Percentiles rank a stretch among this genome's conserved stretches.
Evolutionary conservation across 306 rosid species (phyloP).

Genomic region (Acacia melanoxylon): DNA sequence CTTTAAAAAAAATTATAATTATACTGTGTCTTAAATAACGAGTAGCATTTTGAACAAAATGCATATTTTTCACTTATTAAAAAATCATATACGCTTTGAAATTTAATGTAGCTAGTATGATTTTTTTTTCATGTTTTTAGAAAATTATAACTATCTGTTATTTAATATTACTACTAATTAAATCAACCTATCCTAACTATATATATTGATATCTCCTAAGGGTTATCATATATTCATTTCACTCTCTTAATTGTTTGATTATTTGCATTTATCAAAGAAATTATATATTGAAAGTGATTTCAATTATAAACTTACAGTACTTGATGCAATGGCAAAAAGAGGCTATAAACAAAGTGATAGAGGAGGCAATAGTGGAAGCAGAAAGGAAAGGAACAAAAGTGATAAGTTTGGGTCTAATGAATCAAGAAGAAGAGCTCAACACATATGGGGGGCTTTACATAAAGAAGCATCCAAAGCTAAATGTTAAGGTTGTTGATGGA

Average conservation of each 20-base stretch:
- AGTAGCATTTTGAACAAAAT: neutral
- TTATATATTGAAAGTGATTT: neutral
- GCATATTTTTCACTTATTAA: neutral
- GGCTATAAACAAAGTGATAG: conserved; percentile 40
- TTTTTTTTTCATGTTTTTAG: neutral
- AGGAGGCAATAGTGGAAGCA: conserved; percentile 46
- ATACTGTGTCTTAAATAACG: too few relatives aligned
- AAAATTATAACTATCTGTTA: neutral
- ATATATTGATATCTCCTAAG: neutral
- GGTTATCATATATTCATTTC: neutral
- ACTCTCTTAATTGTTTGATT: neutral
- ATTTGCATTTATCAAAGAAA: neutral
- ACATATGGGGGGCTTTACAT: conserved; percentile 58
- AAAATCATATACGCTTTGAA: neutral
- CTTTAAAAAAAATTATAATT: too few relatives aligned
- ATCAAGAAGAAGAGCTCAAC: conserved; percentile 69
- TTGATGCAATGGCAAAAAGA: conserved; percentile 33
- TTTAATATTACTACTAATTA: neutral
- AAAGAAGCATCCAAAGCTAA: conserved; percentile 48
- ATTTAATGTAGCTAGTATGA: neutral
- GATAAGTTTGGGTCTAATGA: conserved; percentile 45
- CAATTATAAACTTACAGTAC: conserved; percentile 23
- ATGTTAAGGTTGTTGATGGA: conserved; percentile 75
- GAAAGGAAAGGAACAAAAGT: conserved; percentile 47
- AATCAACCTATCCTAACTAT: neutral